Evolutionary conservation across 2,329 filamentous ascomycete species (phyloP), one percentile per base, ranked within the genome.

Genomic region (Trichoderma aggressivum): DNA sequence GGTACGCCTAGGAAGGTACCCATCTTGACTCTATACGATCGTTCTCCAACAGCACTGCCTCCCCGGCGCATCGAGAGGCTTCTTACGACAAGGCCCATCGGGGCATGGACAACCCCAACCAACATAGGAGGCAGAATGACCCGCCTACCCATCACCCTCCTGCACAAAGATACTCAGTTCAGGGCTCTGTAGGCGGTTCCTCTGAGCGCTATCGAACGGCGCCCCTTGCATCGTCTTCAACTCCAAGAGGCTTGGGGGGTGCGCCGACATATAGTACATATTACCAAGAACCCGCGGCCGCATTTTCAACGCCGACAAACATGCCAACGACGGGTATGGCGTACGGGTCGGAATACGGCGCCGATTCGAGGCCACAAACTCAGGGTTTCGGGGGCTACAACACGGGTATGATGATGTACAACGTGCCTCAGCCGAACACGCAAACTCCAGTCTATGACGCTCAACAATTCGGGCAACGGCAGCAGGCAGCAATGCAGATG

Each of bases 401-500:
- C 77, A 82, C 90, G 68, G 83, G 88, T 70, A 88, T 88, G 74
- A 89, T 95, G 84, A 91, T 96, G 87, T 97, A 97, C 85, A 91
- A 90, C 83, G 91, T 94, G 77, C 84, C 87, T 78, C 90, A 90
- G 79, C 84, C 89, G 77, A 84, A 84, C 73, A 83, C 86, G 74
- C 88, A 89, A 82, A 85, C 84, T 82, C 80, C 88, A 84, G 85
- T 91, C 82, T 97, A 97, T 84, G 92, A 95, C 81, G 84, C 89
- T 78, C 89, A 90, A 79, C 91, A 91, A 79, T 97, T 94, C 84
- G 87, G 90, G 78, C 85, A 90, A 76, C 90, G 92, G 84, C 92
- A 94, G 79, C 88, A 91, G 82, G 89, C 91, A 86, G 89, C 88
- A 73, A 88, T 96, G 83, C 92, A 94, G 80, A 92, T 94, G 83